Evolutionary conservation across 352 stramenopile species (phyloP), one percentile per base, ranked within the genome.

Genomic region (Globisporangium takayamanum): DNA sequence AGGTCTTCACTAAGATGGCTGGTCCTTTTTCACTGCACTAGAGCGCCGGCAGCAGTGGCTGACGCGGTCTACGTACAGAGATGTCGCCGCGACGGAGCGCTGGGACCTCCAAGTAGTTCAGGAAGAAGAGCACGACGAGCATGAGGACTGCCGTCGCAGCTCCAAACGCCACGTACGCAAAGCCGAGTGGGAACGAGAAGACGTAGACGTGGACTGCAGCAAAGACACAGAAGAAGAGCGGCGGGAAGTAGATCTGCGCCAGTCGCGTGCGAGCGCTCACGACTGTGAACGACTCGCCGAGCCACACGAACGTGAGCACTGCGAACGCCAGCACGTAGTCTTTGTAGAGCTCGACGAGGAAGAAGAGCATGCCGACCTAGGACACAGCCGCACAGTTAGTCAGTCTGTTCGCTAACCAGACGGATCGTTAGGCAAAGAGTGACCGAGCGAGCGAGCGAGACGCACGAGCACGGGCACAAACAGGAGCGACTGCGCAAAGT

Each of bases 141-240:
- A 70, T 37, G 18, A 88, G 55, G n/a, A 80, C 51, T 28, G 80
- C 18, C 5, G 54, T 68, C 33, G 73, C 68, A 8, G 65, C 61
- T 1, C 47, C 28, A 20, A 98, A 68, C 7, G 89, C 94, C 12
- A 95, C 60, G 62, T 98, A 97, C 20, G 82, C 83, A 66, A 98
- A 98, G 14, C 94, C 94, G 62, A 96, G 89, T 37, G 94, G 90
- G 65, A 94, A 98, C 22, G 81, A 90, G 63, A 97, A 97, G 60
- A 98, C 87, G 74, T 98, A 99, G 25, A 98, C 62, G 73, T 98
- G 93, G 62, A 98, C 97, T n/a, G 97, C 63, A 16, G 88, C 80
- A 67, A 99, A 98, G 62, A 96, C 87, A 22, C 95, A 79, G 63
- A 98, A 97, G 72, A 98, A 97, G 8, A 97, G 66, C 37, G 72